Evolutionary conservation across 257 asterid genomes (phyloP).

Genomic region (Asclepias syriaca): DNA sequence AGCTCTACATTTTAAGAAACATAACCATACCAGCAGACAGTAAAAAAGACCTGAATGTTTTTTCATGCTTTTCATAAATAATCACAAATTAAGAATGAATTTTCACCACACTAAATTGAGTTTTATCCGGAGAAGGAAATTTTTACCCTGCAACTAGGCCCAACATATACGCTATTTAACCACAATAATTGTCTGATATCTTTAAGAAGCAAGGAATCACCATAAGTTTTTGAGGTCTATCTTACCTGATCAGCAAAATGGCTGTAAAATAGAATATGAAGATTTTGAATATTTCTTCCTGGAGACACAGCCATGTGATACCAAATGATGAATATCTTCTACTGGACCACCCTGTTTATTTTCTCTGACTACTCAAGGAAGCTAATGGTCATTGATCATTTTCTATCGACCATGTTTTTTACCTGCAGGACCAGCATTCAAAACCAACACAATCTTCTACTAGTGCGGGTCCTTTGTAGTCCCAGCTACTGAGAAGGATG

Average conservation of each 20-base stretch:
- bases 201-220: not conserved
- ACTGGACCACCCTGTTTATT: not conserved
- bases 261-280: not conserved
- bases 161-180: not conserved
- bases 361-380: not conserved
- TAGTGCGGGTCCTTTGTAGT: not conserved
- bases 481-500: not conserved
- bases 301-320: constrained; percentile 4
- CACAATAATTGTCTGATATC: no score
- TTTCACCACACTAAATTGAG: not conserved
- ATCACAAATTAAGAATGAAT: not conserved
- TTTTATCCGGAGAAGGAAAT: not conserved
- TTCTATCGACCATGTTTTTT: not conserved
- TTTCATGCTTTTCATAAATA: not conserved
- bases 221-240: not conserved
- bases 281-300: not conserved
- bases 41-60: not conserved
- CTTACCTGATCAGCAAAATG: not conserved
- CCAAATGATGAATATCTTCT: not conserved
- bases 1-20: not conserved
- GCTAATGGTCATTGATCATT: not conserved
- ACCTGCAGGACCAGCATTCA: not conserved
- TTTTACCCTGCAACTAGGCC: not conserved
- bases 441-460: not conserved
- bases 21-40: not conserved